A percentile compares a stretch with the other conserved stretches of the same genome.
These are phyloP conservation scores for Solanum bulbocastanum DNA, from an alignment of 257 asterid species.

Conservation along the genomic window DNA sequence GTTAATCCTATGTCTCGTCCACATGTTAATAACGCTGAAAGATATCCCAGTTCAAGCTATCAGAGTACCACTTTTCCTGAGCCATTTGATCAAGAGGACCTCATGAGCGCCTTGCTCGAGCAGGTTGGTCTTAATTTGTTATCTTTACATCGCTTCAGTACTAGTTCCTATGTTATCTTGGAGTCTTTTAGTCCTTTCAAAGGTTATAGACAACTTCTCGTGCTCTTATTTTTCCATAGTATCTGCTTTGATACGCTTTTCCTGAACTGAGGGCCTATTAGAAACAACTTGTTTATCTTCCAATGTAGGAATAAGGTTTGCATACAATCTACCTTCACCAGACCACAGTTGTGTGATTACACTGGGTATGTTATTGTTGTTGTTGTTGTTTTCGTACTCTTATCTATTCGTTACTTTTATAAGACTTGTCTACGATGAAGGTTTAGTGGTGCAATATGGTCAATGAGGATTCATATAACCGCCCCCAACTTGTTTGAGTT, in stretches of 20 bases:
- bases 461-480: background rate
- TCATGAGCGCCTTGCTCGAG: conserved; percentile 51
- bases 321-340: background rate
- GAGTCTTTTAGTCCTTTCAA: background rate
- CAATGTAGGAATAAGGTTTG: background rate
- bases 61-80: conserved; percentile 17
- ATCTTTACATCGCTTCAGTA: background rate
- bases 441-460: background rate
- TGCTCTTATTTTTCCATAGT: background rate
- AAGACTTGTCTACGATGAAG: background rate
- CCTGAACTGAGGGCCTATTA: accelerated
- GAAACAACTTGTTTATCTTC: background rate
- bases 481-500: background rate
- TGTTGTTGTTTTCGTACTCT: background rate
- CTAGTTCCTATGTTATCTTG: background rate
- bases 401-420: background rate
- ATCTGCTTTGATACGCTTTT: background rate
- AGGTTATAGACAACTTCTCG: background rate
- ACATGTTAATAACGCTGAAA: conserved; percentile 8
- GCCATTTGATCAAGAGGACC: conserved; percentile 62
- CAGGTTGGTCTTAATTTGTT: conserved; percentile 32
- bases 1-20: conserved; percentile 9
- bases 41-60: background rate
- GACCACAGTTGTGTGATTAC: background rate
- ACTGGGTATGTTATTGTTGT: no score